Percentiles rank a stretch among this genome's conserved stretches.
phyloP scores from a whole-genome alignment of 495 filamentous ascomycete species.

The Podospora fimiseda region DNA sequence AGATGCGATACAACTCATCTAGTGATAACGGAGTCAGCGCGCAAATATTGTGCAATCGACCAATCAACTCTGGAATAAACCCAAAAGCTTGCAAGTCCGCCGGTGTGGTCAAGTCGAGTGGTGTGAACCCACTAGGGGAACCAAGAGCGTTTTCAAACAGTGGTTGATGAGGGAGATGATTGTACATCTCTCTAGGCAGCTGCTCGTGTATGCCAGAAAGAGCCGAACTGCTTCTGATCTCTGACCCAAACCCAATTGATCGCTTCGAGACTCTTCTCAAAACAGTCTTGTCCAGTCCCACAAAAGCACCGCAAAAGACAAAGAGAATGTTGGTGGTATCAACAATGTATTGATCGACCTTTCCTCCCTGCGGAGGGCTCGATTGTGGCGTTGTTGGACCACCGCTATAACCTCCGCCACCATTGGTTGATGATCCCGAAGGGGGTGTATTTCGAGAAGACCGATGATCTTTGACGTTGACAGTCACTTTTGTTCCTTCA shows the following conservation, averaged over 20 bases:
- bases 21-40: constrained; percentile 77
- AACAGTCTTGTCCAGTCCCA: constrained; percentile 83
- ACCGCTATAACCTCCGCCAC: constrained; percentile 12
- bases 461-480: constrained; percentile 78
- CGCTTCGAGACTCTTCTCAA: constrained; percentile 80
- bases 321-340: constrained; percentile 96
- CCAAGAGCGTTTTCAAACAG: constrained; percentile 27
- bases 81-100: constrained; percentile 85
- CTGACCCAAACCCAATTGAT: constrained; percentile 86
- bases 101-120: constrained; percentile 73
- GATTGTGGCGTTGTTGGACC: constrained; percentile 26
- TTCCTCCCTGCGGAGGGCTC: constrained; percentile 43
- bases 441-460: constrained; percentile 42
- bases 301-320: constrained; percentile 91
- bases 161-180: constrained; percentile 37
- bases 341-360: constrained; percentile 82
- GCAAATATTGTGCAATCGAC: constrained; percentile 80
- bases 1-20: constrained; percentile 71
- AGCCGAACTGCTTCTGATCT: constrained; percentile 48
- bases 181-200: constrained; percentile 38
- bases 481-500: constrained; percentile 87
- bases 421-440: too few species aligned
- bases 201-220: constrained; percentile 30
- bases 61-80: constrained; percentile 90
- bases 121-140: constrained; percentile 49